phyloP scores from a whole-genome alignment of 2,329 filamentous ascomycete genomes.

The Sporothrix euskadiensis region DNA sequence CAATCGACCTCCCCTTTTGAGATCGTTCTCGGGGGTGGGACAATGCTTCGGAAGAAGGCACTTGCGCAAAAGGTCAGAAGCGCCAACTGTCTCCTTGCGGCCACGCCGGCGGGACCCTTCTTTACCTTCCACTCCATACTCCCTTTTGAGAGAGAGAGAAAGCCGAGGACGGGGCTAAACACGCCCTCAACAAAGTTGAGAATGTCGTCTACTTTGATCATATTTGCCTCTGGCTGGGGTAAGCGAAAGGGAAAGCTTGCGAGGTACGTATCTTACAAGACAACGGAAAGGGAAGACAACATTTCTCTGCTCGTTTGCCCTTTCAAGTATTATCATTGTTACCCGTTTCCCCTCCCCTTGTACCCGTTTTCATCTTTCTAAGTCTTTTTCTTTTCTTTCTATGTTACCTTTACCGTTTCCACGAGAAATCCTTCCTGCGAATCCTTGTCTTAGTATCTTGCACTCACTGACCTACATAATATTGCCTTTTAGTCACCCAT shows the following conservation, averaged over 20 bases:
- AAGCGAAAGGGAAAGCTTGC: no score
- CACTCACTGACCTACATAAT: constrained; percentile 2
- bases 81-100: neutral
- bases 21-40: neutral
- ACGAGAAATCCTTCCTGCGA: neutral
- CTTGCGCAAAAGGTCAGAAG: neutral
- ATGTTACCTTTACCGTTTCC: neutral
- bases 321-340: neutral
- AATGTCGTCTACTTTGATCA: neutral
- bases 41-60: neutral
- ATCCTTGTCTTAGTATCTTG: neutral
- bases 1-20: neutral
- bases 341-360: neutral
- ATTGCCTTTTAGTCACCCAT: neutral
- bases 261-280: no score
- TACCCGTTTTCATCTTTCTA: neutral
- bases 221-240: neutral
- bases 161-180: neutral
- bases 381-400: constrained; percentile 3
- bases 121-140: neutral
- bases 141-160: neutral
- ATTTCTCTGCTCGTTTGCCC: neutral
- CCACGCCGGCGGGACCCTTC: neutral
- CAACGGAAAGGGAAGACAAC: neutral
- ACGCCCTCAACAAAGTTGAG: neutral